Evolutionary conservation across 179 eudicot genomes (phyloP), one percentile per base, ranked within the genome.

Genomic region (Corrigiola litoralis): DNA sequence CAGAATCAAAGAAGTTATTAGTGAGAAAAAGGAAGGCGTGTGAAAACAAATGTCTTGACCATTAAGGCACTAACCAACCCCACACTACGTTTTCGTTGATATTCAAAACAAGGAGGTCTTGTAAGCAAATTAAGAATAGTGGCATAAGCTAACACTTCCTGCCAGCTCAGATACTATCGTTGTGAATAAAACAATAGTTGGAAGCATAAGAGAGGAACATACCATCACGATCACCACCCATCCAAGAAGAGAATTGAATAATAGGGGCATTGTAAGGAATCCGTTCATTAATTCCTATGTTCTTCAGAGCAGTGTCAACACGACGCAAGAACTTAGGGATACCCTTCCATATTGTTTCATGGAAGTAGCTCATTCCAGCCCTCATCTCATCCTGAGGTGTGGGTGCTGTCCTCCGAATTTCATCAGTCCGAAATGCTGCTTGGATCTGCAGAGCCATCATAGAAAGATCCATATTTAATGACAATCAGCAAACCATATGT

Each of bases 181-280:
- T 14, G 38, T 8, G 4, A 2, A 34, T 34, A 25, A 2, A 37
- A 6, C 14, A 23, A 25, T 16, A n/a, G 17, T 21, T 4, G 24
- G n/a, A 40, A 16, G 63, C 12, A 20, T 27, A 36, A 57, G 28
- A 65, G 28, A 61, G 21, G n/a, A 68, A 53, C 63, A 63, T 84
- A 92, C 98, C 97, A 73, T 90, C 95, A 63, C 95, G 90, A 61
- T 90, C 98, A 71, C 98, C 98, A 24, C 98, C 98, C 98, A 92
- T 92, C 98, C 98, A 92, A 58, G 98, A 92, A 49, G 98, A 90
- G 75, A 90, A 90, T 40, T 90, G 97, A 65, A 92, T 87, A 36
- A 90, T 85, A 67, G 98, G 98, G 32, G 98, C 97, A 77, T 92
- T 90, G 70, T 92, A 94, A 21, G 99, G 98, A 74, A 90, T 82